Percentiles rank a stretch among this genome's conserved stretches.
These are phyloP conservation scores for Backusella circina DNA, from an alignment of 192 early-diverging fungal species.

Conservation along the genomic window DNA sequence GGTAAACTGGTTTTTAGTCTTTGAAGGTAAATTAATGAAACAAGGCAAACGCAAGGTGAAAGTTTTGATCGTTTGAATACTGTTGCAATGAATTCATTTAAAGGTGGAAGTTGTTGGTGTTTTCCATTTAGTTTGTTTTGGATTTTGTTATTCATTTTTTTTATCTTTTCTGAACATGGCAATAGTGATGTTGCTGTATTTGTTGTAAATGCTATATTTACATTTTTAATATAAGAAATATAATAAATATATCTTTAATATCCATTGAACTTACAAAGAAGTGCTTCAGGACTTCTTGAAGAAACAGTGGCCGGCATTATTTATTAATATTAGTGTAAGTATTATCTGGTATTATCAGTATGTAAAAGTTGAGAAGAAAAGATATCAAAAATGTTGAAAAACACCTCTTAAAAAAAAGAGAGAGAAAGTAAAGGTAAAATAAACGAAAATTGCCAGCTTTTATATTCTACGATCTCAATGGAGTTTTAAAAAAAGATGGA, in stretches of 20 bases:
- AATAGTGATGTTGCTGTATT: conserved; percentile 28
- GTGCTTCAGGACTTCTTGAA: conserved; percentile 34
- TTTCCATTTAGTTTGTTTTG: background rate
- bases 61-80: conserved; percentile 26
- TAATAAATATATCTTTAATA: background rate
- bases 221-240: background rate
- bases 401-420: background rate
- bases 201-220: conserved; percentile 24
- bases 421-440: background rate
- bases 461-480: background rate
- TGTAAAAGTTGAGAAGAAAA: conserved; percentile 4
- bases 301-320: conserved; percentile 20
- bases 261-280: conserved; percentile 27
- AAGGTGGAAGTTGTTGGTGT: conserved; percentile 22
- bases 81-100: conserved; percentile 32
- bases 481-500: background rate
- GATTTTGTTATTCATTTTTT: conserved; percentile 12
- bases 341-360: background rate
- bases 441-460: background rate
- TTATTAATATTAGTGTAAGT: background rate
- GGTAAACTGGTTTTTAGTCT: conserved; percentile 62
- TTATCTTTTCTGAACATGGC: conserved; percentile 23
- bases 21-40: conserved; percentile 70
- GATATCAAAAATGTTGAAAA: background rate
- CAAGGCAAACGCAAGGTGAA: conserved; percentile 38